These are phyloP conservation scores for Hyaloperonospora arabidopsidis DNA, from an alignment of 352 stramenopile species.

Conservation along the genomic window DNA sequence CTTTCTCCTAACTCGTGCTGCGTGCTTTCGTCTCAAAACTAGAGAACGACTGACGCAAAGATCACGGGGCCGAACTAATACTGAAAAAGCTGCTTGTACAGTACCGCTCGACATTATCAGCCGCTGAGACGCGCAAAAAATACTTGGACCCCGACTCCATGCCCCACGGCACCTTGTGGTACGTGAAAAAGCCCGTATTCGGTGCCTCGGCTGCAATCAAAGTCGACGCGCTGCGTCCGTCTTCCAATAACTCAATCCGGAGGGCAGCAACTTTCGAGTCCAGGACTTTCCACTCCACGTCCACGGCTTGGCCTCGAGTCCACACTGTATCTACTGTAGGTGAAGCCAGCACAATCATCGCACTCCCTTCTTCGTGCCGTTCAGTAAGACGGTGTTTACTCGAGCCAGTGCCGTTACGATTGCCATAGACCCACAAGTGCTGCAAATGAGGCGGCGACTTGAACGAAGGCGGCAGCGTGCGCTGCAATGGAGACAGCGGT, in stretches of 20 bases:
- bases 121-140: constrained; percentile 59
- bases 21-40: too few species aligned
- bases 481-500: constrained; percentile 10
- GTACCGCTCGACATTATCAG: constrained; percentile 33
- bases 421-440: constrained; percentile 50
- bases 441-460: constrained; percentile 40
- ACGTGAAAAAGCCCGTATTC: constrained; percentile 69
- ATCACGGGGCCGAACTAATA: constrained; percentile 50
- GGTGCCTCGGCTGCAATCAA: constrained; percentile 45
- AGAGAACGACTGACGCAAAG: neutral
- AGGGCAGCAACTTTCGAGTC: constrained; percentile 41
- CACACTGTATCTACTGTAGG: constrained; percentile 49
- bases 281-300: constrained; percentile 69
- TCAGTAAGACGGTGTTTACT: constrained; percentile 17
- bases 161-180: constrained; percentile 75
- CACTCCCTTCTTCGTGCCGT: constrained; percentile 28
- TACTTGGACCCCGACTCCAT: constrained; percentile 73
- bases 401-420: constrained; percentile 13
- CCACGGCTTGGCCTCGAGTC: constrained; percentile 57
- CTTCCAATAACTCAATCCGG: constrained; percentile 62
- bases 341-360: constrained; percentile 35
- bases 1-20: too few species aligned
- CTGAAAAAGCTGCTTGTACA: constrained; percentile 61
- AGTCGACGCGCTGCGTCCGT: constrained; percentile 56
- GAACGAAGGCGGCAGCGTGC: constrained; percentile 16